Conservation (phyloP, 345 rosid species). For the Rhodamnia rubescens region DNA sequence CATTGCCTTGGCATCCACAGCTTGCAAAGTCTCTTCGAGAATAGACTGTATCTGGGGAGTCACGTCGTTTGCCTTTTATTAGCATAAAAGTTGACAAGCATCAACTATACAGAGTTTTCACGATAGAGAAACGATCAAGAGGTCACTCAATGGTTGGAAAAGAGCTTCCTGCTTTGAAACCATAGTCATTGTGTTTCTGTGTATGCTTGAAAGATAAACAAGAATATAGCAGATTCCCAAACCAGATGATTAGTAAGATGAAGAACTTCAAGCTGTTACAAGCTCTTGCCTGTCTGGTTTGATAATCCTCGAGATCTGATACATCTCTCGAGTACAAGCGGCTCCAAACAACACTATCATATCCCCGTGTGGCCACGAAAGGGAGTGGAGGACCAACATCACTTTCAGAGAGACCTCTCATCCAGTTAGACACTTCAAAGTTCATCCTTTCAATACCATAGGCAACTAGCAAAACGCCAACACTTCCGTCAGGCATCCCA, state of each 20-base stretch:
- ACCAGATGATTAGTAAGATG: neutral
- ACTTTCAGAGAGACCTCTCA: constrained; percentile 42
- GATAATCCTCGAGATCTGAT: constrained; percentile 45
- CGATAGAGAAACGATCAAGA: neutral
- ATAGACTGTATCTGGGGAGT: constrained; percentile 37
- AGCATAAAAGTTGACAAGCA: neutral
- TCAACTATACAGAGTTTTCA: neutral
- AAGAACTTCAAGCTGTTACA: neutral
- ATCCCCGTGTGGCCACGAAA: constrained; percentile 70
- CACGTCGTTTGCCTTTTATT: neutral
- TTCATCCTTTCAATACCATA: constrained; percentile 86
- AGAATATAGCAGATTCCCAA: neutral
- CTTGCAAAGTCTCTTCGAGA: constrained; percentile 58
- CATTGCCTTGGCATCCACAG: constrained; percentile 75
- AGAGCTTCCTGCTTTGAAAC: neutral
- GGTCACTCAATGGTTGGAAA: neutral
- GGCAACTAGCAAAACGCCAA: constrained; percentile 45
- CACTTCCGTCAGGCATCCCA: constrained; percentile 16
- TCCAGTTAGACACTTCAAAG: constrained; percentile 78
- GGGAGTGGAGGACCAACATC: constrained; percentile 43
- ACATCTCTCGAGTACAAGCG: constrained; percentile 72
- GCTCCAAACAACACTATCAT: constrained; percentile 89
- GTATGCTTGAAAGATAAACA: neutral
- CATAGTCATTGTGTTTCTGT: neutral
- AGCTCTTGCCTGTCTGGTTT: constrained; percentile 52